Conservation (phyloP, 306 rosid species). For the Dalbergia cultrata region DNA sequence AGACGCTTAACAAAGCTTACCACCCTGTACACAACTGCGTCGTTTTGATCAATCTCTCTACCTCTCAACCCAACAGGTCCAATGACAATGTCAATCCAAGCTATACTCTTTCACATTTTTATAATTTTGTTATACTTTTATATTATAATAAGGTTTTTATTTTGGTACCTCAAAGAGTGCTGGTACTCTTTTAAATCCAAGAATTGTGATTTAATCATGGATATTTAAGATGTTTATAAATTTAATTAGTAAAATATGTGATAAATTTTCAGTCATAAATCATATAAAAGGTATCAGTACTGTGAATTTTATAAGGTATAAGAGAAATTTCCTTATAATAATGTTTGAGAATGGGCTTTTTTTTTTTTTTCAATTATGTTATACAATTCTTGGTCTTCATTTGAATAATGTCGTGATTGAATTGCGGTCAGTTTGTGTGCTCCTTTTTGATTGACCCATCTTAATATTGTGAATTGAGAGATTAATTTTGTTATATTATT, state of each 20-base stretch:
- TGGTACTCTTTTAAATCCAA: no score
- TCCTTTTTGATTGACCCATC: conserved; percentile 4
- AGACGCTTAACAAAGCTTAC: conserved; percentile 13
- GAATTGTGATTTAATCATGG: no score
- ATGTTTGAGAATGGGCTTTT: neutral
- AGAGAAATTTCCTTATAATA: no score
- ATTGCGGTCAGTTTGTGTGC: conserved; percentile 17
- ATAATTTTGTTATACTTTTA: neutral
- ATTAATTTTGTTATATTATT: no score
- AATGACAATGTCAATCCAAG: neutral
- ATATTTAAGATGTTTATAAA: no score
- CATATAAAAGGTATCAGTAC: no score
- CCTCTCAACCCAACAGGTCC: neutral
- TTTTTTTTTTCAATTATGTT: conserved; percentile 13
- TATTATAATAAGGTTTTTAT: no score
- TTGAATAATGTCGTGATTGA: conserved; percentile 38
- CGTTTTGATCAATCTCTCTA: neutral
- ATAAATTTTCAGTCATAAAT: no score
- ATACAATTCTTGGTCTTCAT: conserved; percentile 12
- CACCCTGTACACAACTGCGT: conserved; percentile 13
- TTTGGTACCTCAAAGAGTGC: no score
- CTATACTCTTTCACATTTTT: neutral
- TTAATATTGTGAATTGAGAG: neutral
- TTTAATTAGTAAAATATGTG: no score
- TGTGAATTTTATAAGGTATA: no score